phyloP scores from a whole-genome alignment of 2,329 filamentous ascomycete species.

The Clonostachys rosea region DNA sequence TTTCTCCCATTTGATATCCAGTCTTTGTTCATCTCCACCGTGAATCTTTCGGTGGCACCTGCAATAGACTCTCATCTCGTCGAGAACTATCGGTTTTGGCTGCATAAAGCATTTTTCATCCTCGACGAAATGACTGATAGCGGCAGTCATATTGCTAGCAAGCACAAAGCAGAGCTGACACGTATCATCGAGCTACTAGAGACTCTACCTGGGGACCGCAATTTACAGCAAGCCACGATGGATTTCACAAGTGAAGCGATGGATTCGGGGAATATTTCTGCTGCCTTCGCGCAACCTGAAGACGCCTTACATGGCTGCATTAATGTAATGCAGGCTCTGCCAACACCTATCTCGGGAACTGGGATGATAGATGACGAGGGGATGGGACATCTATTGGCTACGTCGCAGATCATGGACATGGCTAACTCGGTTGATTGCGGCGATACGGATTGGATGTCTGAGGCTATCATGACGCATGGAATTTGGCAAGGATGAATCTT shows the following conservation, averaged over 20 bases:
- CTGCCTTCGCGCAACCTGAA: too few species aligned
- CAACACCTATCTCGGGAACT: too few species aligned
- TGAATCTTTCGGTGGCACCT: constrained; percentile 30
- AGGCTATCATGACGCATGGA: constrained; percentile 35
- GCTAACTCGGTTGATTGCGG: constrained; percentile 38
- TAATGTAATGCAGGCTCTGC: too few species aligned
- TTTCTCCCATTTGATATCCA: constrained; percentile 42
- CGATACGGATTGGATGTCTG: constrained; percentile 40
- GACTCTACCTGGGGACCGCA: too few species aligned
- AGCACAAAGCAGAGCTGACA: constrained; percentile 33
- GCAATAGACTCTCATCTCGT: constrained; percentile 17
- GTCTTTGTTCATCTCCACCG: constrained; percentile 32
- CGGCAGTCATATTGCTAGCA: constrained; percentile 39
- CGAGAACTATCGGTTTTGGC: background rate
- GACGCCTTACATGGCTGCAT: too few species aligned
- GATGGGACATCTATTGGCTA: constrained; percentile 8
- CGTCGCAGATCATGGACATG: constrained; percentile 39
- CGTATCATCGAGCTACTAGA: too few species aligned
- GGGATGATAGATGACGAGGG: too few species aligned
- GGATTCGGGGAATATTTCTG: too few species aligned
- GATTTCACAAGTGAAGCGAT: too few species aligned
- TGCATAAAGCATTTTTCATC: constrained; percentile 28
- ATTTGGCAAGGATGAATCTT: constrained; percentile 15
- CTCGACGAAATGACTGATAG: constrained; percentile 39
- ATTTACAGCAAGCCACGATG: too few species aligned